phyloP scores from a whole-genome alignment of 352 stramenopile genomes.

The Porosira glacialis region DNA sequence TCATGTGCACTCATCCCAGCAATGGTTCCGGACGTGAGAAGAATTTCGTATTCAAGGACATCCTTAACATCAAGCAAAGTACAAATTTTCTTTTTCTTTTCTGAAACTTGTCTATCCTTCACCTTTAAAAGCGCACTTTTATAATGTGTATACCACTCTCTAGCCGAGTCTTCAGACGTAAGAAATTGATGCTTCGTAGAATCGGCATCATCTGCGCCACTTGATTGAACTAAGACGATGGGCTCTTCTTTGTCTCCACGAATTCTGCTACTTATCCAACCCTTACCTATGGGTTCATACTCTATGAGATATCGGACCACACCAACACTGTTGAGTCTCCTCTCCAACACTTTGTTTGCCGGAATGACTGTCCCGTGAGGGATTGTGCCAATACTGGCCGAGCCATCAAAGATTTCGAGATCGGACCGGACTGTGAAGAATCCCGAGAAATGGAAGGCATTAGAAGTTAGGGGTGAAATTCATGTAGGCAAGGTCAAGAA shows the following conservation, averaged over 20 bases:
- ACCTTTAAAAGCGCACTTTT: slow-evolving; percentile 1
- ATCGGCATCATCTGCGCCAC: slow-evolving; percentile 17
- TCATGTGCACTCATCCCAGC: slow-evolving; percentile 47
- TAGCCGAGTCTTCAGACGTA: slow-evolving; percentile 70
- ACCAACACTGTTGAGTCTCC: slow-evolving; percentile 80
- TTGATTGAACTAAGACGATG: slow-evolving; percentile 72
- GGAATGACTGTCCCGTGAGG: slow-evolving; percentile 71
- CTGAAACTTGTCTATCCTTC: too few species aligned
- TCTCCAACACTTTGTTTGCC: slow-evolving; percentile 71
- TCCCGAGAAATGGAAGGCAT: neutral
- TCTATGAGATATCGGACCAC: slow-evolving; percentile 79
- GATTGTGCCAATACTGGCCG: slow-evolving; percentile 76
- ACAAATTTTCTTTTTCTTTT: slow-evolving; percentile 16
- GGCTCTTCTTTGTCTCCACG: slow-evolving; percentile 81
- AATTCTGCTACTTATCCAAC: slow-evolving; percentile 82
- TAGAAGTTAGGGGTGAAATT: neutral
- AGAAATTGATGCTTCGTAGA: slow-evolving; percentile 22
- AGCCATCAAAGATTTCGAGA: slow-evolving; percentile 83
- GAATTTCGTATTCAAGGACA: slow-evolving; percentile 59
- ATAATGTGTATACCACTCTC: slow-evolving; percentile 63
- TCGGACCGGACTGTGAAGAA: slow-evolving; percentile 66
- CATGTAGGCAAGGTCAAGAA: slow-evolving; percentile 1
- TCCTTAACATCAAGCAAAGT: slow-evolving; percentile 47
- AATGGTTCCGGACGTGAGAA: slow-evolving; percentile 50
- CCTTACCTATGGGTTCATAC: slow-evolving; percentile 60